These are phyloP conservation scores for Auxenochlorella pyrenoidosa DNA, from an alignment of 139 green algal species.

Conservation along the genomic window DNA sequence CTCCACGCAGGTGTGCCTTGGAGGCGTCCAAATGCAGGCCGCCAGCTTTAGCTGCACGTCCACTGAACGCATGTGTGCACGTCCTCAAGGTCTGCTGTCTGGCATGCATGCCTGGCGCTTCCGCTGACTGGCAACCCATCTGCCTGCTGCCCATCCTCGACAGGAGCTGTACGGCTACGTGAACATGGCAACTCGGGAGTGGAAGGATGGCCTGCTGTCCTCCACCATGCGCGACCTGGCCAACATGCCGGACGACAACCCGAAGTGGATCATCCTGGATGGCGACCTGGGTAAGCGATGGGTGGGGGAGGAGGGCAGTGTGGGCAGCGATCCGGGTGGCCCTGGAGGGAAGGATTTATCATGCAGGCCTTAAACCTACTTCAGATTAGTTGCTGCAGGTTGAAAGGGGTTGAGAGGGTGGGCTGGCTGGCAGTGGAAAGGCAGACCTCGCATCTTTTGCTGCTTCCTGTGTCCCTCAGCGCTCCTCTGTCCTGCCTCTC, in stretches of 20 bases:
- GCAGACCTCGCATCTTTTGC: too few species aligned
- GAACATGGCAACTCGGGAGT: conserved; percentile 86
- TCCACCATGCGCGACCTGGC: conserved; percentile 91
- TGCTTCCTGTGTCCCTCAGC: too few species aligned
- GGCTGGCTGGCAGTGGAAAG: too few species aligned
- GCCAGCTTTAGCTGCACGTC: not conserved
- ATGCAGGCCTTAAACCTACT: too few species aligned
- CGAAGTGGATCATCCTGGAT: conserved; percentile 96
- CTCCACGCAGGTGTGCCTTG: conserved; percentile 75
- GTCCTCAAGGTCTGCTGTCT: not conserved
- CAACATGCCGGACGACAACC: conserved; percentile 81
- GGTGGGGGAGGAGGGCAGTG: too few species aligned
- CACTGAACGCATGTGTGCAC: not conserved
- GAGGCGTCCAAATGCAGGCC: too few species aligned
- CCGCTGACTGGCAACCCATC: not conserved
- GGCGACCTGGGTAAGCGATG: conserved; percentile 78
- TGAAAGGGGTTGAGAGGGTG: too few species aligned
- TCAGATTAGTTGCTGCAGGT: too few species aligned
- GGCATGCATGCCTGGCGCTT: not conserved
- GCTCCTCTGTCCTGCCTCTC: too few species aligned
- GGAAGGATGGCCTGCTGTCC: conserved; percentile 91
- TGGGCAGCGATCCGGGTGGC: too few species aligned
- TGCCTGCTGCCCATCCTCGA: not conserved
- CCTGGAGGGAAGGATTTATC: too few species aligned
- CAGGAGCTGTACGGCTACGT: conserved; percentile 90